Conservation (phyloP, 371 early-diverging fungal genomes). For the Circinella minor region DNA sequence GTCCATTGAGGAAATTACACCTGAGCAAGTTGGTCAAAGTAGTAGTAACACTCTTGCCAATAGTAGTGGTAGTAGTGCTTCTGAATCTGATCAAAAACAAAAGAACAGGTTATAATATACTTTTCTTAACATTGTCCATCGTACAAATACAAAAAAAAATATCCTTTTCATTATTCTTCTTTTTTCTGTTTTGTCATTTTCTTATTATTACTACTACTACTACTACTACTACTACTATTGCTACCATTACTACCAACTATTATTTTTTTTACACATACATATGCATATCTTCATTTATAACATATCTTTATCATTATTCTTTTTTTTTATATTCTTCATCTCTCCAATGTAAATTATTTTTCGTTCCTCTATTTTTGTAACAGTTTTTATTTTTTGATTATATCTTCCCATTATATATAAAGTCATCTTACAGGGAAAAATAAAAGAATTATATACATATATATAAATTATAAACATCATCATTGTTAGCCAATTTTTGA, state of each 20-base stretch:
- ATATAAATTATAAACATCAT: no score
- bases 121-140: background rate
- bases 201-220: background rate
- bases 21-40: conserved; percentile 3
- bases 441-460: background rate
- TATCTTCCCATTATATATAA: conserved; percentile 6
- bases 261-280: no score
- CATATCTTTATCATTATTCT: background rate
- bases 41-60: conserved; percentile 4
- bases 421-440: background rate
- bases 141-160: no score
- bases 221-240: no score
- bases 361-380: background rate
- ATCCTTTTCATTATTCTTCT: background rate
- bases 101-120: conserved; percentile 14
- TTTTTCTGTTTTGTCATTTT: background rate
- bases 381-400: background rate
- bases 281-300: background rate
- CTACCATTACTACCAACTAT: no score
- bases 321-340: background rate
- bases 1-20: conserved; percentile 7
- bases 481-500: background rate
- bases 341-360: background rate
- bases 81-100: conserved; percentile 12
- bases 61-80: conserved; percentile 13